phyloP scores from a whole-genome alignment of 306 rosid species.

The Oemleria cerasiformis region DNA sequence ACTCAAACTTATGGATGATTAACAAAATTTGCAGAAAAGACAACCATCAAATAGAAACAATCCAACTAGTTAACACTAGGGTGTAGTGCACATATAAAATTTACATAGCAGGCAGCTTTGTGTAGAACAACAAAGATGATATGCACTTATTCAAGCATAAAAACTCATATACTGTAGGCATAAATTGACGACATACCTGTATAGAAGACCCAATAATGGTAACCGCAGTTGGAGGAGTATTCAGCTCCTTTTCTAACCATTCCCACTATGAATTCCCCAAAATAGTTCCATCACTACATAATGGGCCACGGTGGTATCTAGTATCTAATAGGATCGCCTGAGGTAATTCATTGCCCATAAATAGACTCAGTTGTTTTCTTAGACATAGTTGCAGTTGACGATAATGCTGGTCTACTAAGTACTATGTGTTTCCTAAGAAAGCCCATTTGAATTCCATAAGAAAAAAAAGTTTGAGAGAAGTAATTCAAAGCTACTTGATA shows the following conservation, averaged over 20 bases:
- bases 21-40: not conserved
- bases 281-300: slow-evolving; percentile 71
- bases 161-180: not conserved
- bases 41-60: not conserved
- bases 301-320: slow-evolving; percentile 78
- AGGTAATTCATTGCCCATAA: slow-evolving; percentile 13
- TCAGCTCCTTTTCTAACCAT: slow-evolving; percentile 72
- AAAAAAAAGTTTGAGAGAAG: not conserved
- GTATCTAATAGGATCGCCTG: slow-evolving; percentile 62
- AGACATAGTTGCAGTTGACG: not conserved
- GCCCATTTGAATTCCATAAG: not conserved
- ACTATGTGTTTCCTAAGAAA: not conserved
- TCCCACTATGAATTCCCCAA: slow-evolving; percentile 70
- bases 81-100: not conserved
- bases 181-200: slow-evolving; percentile 42
- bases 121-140: not conserved
- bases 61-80: not conserved
- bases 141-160: not conserved
- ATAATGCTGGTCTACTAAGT: not conserved
- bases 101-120: not conserved
- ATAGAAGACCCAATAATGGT: slow-evolving; percentile 77
- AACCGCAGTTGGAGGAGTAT: slow-evolving; percentile 54
- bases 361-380: not conserved
- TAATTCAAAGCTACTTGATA: slow-evolving; percentile 28
- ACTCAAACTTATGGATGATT: not conserved